A percentile compares a stretch with the other conserved stretches of the same genome.
These are phyloP conservation scores for Verticillium alfalfae DNA, from an alignment of 2,329 filamentous ascomycete genomes.

Conservation along the genomic window DNA sequence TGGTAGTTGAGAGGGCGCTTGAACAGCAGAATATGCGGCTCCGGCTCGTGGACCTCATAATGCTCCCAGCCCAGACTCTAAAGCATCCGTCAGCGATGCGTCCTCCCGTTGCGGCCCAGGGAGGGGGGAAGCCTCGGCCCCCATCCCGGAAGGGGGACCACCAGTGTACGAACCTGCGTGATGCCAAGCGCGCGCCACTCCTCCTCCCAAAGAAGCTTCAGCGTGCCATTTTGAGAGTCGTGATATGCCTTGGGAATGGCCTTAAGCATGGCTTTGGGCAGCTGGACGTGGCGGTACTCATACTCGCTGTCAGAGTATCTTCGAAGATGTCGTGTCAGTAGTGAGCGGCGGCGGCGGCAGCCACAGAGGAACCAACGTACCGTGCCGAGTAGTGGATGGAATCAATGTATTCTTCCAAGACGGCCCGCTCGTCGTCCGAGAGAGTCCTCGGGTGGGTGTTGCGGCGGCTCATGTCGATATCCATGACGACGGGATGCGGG, in stretches of 20 bases:
- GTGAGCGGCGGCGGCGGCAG: not conserved
- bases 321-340: slow-evolving; percentile 9
- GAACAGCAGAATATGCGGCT: slow-evolving; percentile 97
- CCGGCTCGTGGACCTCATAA: slow-evolving; percentile 97
- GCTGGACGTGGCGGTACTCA: slow-evolving; percentile 96
- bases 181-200: slow-evolving; percentile 97
- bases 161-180: slow-evolving; percentile 66
- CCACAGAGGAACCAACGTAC: slow-evolving; percentile 40
- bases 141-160: not conserved
- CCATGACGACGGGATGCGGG: slow-evolving; percentile 19
- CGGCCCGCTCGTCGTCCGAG: slow-evolving; percentile 72
- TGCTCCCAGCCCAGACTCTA: slow-evolving; percentile 99
- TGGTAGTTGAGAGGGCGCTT: slow-evolving; percentile 91
- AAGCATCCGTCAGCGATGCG: slow-evolving; percentile 2
- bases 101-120: not conserved
- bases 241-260: slow-evolving; percentile 93
- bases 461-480: slow-evolving; percentile 76
- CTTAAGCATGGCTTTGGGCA: slow-evolving; percentile 98
- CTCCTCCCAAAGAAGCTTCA: slow-evolving; percentile 97
- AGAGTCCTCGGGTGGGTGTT: slow-evolving; percentile 81
- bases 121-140: not conserved
- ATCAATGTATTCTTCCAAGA: slow-evolving; percentile 87
- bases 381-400: slow-evolving; percentile 92
- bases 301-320: slow-evolving; percentile 92
- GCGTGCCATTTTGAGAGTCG: slow-evolving; percentile 78